Evolutionary conservation across 2,329 filamentous ascomycete species (phyloP), one percentile per base, ranked within the genome.

Genomic region (Colletotrichum spinosum): DNA sequence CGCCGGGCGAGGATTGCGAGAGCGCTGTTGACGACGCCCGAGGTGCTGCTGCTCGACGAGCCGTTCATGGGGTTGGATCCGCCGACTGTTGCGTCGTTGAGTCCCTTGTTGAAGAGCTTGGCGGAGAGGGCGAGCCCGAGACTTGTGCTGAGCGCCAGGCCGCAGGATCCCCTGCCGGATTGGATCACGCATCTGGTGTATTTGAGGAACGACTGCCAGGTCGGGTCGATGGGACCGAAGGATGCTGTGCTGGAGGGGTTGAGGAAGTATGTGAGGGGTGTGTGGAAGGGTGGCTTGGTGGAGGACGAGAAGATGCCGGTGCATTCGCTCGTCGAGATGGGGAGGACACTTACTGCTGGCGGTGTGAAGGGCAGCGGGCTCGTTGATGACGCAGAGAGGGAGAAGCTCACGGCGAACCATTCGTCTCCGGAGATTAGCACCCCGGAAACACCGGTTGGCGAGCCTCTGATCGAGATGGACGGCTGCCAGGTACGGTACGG

Each of bases 21-120:
- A 71, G 94, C 94, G 0, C 79, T 99, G 55, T 83, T 98, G 64
- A 88, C 84, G 7, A 85, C 86, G 56, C 96, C 96, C 0, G 92
- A 97, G 76, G 85, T 97, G 10, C 75, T 99, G 67, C 83, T 98
- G 56, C 83, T 97, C 2, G 96, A 99, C 78, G 95, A 97, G 72
- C 95, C 96, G 1, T 97, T 97, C 74, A 97, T 97, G 92, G 95
- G 96, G 0, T 83, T 99, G 13, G 96, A 98, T 76, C 96, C 95
- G 12, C 90, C 90, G 6, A 97, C 94, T 0, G 86, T 92, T 11
- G 83, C 86, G 11, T 86, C 86, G 2, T 80, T 98, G 70, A 95
- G 92, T 45, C 83, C 85, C 0, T 81, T 98, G 51, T 80, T 97
- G 25, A 80, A 88, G 68, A 83, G 83, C 0, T 79, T 97, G 60